A percentile compares a stretch with the other conserved stretches of the same genome.
Conservation (phyloP, 495 filamentous ascomycete genomes). For the Symbiotaphrina buchneri region DNA sequence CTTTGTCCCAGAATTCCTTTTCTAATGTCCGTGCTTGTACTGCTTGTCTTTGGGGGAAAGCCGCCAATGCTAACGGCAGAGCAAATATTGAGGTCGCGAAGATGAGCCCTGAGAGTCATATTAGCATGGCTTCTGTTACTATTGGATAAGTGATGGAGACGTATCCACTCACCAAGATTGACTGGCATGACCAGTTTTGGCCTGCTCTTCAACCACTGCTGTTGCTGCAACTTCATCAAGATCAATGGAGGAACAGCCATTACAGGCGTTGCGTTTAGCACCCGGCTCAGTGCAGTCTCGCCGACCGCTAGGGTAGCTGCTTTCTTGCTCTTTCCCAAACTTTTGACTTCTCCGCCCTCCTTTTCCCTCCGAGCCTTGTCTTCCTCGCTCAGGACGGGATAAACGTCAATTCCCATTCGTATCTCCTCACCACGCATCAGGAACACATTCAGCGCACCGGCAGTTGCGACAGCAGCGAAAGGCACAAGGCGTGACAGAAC, state of each 20-base stretch:
- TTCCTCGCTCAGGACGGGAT: slow-evolving; percentile 38
- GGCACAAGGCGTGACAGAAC: slow-evolving; percentile 70
- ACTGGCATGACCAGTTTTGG: slow-evolving; percentile 53
- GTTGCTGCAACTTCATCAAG: slow-evolving; percentile 60
- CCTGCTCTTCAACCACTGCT: slow-evolving; percentile 46
- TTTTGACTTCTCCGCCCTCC: slow-evolving; percentile 32
- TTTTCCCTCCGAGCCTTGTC: slow-evolving; percentile 31
- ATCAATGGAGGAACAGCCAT: slow-evolving; percentile 85
- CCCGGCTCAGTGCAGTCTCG: slow-evolving; percentile 74
- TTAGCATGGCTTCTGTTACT: not conserved
- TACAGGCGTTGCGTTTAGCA: slow-evolving; percentile 84
- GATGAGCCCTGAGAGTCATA: slow-evolving; percentile 30
- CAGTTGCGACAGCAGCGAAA: slow-evolving; percentile 82
- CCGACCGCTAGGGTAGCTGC: slow-evolving; percentile 75
- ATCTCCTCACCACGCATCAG: slow-evolving; percentile 96
- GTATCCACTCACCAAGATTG: slow-evolving; percentile 45
- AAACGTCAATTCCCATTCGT: slow-evolving; percentile 83
- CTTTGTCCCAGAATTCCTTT: slow-evolving; percentile 56
- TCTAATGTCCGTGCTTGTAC: slow-evolving; percentile 53
- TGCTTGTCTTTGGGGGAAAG: slow-evolving; percentile 76
- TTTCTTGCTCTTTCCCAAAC: slow-evolving; percentile 64
- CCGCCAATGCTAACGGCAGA: slow-evolving; percentile 66
- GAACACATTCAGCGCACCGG: slow-evolving; percentile 83
- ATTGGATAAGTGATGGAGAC: not conserved
- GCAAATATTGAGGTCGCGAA: slow-evolving; percentile 62